Evolutionary conservation across 2,329 filamentous ascomycete genomes (phyloP), one percentile per base, ranked within the genome.

Genomic region (Penicillium sp.): DNA sequence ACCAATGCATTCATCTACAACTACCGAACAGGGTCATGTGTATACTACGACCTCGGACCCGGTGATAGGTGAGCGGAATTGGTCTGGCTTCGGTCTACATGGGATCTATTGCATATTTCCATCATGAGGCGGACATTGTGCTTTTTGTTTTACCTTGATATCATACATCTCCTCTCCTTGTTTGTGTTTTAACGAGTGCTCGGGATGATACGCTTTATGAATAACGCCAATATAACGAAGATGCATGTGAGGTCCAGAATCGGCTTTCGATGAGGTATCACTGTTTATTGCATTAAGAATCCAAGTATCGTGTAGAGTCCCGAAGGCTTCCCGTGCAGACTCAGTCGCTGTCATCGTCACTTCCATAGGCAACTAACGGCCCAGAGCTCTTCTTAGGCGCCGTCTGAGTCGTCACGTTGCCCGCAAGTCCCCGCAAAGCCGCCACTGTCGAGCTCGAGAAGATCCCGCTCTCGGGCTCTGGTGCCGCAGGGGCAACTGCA

Each of bases 1-100:
- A 79, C 81, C 41, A 88, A 91, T 66, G 87, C 88, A 9, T 95
- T 95, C 71, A 81, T 96, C 45, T 95, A 95, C 72, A 95, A 95
- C 63, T 95, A 95, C 61, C 78, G 90, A 52, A 95, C 89, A 8
- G 88, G 87, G 0, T 85, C 80, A 50, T 91, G 88, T 66, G 79
- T 95, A 44, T 89, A 92, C 66, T 95, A 95, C 69, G 90, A 95
- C 70, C 71, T 96, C 53, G 77, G 72, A 51, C 59, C 53, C 47
- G 58, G 54, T 32, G 51, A 61, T 43, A 59, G 53, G 54, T 57
- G 55, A 59, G 49, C 42, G 42, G 51, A 51, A 31, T 53, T 38
- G 39, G 35, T 29, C 46, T 51, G 41, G 39, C 46, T 9, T 44
- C 41, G 27, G 39, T 45, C 33, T 3, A 27, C 24, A 35, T 35